Evolutionary conservation across 345 rosid genomes (phyloP).

Genomic region (Ailanthus altissimus): DNA sequence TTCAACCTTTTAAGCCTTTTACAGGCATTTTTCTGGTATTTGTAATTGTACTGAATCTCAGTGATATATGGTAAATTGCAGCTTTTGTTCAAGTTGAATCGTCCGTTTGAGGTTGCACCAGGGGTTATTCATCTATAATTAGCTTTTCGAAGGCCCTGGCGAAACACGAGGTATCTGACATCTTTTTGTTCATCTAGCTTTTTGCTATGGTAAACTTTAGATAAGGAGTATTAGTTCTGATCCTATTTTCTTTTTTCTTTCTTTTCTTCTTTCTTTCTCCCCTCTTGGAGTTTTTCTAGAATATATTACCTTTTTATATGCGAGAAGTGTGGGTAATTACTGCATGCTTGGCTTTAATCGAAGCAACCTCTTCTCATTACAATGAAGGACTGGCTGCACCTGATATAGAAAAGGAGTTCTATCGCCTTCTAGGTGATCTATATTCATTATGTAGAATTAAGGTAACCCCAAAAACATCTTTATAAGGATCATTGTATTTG

Average conservation of each 20-base stretch:
- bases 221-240: slow-evolving; percentile 23
- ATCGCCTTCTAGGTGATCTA: slow-evolving; percentile 91
- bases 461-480: slow-evolving; percentile 46
- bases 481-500: background rate
- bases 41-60: slow-evolving; percentile 4
- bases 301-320: slow-evolving; percentile 68
- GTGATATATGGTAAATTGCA: slow-evolving; percentile 36
- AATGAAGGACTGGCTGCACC: slow-evolving; percentile 60
- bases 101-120: slow-evolving; percentile 92
- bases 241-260: background rate
- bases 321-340: slow-evolving; percentile 96
- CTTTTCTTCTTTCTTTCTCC: slow-evolving; percentile 12
- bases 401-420: slow-evolving; percentile 91
- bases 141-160: slow-evolving; percentile 77
- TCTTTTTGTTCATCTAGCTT: slow-evolving; percentile 12
- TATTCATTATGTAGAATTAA: slow-evolving; percentile 86
- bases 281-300: slow-evolving; percentile 42
- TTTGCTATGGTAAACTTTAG: background rate
- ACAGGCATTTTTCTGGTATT: background rate
- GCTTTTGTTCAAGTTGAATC: slow-evolving; percentile 87
- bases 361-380: slow-evolving; percentile 70
- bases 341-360: slow-evolving; percentile 76
- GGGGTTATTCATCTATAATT: slow-evolving; percentile 85
- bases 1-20: background rate
- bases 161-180: slow-evolving; percentile 64